Percentiles rank a stretch among this genome's conserved stretches.
These are phyloP conservation scores for Mycosarcoma mackinlayi DNA, from an alignment of 1,284 basidiomycete genomes.

Conservation along the genomic window DNA sequence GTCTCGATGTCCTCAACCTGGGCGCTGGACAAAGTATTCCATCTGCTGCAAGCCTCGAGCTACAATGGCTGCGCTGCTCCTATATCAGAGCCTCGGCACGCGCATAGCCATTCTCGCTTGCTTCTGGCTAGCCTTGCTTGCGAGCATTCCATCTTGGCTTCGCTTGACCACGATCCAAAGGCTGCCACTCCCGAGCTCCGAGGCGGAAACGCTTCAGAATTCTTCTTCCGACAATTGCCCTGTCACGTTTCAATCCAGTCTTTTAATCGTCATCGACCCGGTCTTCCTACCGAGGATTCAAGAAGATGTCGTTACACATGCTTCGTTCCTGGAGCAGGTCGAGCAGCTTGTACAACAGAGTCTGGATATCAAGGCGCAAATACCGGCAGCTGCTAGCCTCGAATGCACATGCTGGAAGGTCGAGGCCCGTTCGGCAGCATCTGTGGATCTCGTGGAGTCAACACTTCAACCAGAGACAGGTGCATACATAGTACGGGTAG, in stretches of 20 bases:
- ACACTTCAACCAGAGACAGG: constrained; percentile 11
- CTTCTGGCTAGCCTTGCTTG: constrained; percentile 49
- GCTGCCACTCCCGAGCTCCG: constrained; percentile 46
- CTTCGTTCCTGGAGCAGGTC: constrained; percentile 17
- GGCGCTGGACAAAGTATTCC: too few species aligned
- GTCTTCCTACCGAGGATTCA: constrained; percentile 14
- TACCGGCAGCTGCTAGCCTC: constrained; percentile 17
- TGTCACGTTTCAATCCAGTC: constrained; percentile 20
- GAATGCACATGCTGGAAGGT: constrained; percentile 44
- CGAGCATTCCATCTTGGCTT: constrained; percentile 58
- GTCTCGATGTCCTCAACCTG: too few species aligned
- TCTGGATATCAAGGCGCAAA: constrained; percentile 20
- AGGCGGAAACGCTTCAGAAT: constrained; percentile 30
- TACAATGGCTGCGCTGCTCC: constrained; percentile 20
- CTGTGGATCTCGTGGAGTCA: neutral
- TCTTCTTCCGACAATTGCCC: constrained; percentile 38
- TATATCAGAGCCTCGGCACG: constrained; percentile 44
- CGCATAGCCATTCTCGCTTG: constrained; percentile 38
- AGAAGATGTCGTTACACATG: neutral
- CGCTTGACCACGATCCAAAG: constrained; percentile 56
- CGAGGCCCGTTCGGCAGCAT: neutral
- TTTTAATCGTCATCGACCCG: constrained; percentile 15
- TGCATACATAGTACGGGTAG: constrained; percentile 14
- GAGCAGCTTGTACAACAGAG: constrained; percentile 33
- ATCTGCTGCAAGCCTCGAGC: neutral